Evolutionary conservation across 148 eudicot genomes (phyloP).

Genomic region (Oxyria digyna): DNA sequence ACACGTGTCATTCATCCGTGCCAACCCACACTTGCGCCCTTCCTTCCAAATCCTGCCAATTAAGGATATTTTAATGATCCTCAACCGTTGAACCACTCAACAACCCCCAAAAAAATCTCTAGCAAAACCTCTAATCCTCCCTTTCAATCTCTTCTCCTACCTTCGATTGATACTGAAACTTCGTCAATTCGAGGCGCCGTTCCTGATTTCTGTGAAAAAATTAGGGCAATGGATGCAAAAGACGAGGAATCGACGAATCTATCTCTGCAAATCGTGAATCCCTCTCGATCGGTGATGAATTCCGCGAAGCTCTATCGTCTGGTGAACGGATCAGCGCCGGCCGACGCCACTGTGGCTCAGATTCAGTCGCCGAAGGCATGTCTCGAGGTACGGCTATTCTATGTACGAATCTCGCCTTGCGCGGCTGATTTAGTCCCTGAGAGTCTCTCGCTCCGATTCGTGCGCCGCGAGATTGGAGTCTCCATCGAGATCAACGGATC

Average conservation of each 20-base stretch:
- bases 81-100: not conserved
- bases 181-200: not conserved
- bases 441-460: constrained; percentile 41
- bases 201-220: not conserved
- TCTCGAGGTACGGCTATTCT: constrained; percentile 68
- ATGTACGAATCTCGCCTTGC: constrained; percentile 65
- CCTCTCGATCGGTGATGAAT: constrained; percentile 4
- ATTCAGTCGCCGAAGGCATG: constrained; percentile 25
- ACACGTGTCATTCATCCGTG: not conserved
- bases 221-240: constrained; percentile 9
- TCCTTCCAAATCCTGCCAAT: not conserved
- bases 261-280: constrained; percentile 6
- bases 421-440: constrained; percentile 40
- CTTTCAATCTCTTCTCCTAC: not conserved
- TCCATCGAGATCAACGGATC: constrained; percentile 53
- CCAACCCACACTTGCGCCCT: not conserved
- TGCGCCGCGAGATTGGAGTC: constrained; percentile 47
- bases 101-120: constrained; percentile 5
- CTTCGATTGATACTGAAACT: not conserved
- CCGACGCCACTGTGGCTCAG: not conserved
- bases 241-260: not conserved
- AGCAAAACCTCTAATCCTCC: not conserved
- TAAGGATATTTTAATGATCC: not conserved
- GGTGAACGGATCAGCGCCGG: constrained; percentile 12
- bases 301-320: constrained; percentile 16